Evolutionary conservation across 73 alveolate species (phyloP).

Genomic region (Tetrahymena borealis): DNA sequence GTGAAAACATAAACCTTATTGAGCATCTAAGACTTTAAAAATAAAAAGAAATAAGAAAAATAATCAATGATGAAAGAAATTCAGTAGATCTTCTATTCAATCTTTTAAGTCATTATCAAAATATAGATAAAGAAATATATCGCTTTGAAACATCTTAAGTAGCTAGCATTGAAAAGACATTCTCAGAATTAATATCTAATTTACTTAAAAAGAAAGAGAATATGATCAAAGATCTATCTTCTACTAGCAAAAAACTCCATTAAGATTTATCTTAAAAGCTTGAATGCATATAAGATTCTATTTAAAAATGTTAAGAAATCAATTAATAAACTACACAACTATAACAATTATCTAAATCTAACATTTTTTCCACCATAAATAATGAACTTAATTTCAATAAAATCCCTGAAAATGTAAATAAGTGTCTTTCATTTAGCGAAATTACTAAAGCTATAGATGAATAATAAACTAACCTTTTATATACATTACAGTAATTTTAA

Average conservation of each 20-base stretch:
- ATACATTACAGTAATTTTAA: neutral
- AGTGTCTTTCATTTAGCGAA: too few relatives aligned
- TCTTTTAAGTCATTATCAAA: neutral
- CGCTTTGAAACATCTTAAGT: neutral
- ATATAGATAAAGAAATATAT: neutral
- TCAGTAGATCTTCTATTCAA: neutral
- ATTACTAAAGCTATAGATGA: neutral
- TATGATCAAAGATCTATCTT: neutral
- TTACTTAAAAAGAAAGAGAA: neutral
- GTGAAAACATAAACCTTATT: neutral
- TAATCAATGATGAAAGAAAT: neutral
- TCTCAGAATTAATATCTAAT: neutral
- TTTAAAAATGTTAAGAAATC: neutral
- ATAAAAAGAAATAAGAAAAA: neutral
- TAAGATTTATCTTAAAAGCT: neutral
- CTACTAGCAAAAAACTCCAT: neutral
- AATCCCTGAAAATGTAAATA: too few relatives aligned
- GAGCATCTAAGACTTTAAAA: neutral
- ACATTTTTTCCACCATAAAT: too few relatives aligned
- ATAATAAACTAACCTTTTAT: neutral
- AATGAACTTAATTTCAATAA: too few relatives aligned
- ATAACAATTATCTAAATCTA: neutral
- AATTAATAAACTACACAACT: neutral
- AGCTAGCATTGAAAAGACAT: neutral
- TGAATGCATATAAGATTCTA: neutral